Conservation (phyloP, 2,329 filamentous ascomycete genomes). For the Amesomyces nigricolor region DNA sequence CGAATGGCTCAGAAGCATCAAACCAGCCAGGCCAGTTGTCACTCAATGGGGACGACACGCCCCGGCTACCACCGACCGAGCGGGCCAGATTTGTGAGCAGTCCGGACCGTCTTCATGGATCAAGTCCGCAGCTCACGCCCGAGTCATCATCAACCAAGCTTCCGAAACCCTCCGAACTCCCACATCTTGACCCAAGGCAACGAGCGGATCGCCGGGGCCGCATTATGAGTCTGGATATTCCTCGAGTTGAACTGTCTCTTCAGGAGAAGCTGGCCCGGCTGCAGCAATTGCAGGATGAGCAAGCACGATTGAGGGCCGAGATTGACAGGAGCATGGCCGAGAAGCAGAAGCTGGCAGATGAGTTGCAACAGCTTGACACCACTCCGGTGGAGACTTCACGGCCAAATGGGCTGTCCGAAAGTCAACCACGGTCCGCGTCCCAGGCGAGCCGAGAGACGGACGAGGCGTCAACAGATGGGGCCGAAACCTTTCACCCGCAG, state of each 20-base stretch:
- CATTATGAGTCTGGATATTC: conserved; percentile 36
- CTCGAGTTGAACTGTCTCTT: conserved; percentile 35
- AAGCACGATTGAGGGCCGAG: conserved; percentile 45
- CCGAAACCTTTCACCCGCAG: conserved; percentile 2
- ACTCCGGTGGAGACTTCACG: conserved; percentile 30
- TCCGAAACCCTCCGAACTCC: conserved; percentile 25
- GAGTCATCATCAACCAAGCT: conserved; percentile 26
- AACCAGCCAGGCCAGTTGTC: conserved; percentile 28
- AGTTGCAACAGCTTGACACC: conserved; percentile 34
- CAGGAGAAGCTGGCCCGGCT: conserved; percentile 44
- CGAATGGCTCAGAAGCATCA: conserved; percentile 29
- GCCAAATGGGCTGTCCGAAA: background rate
- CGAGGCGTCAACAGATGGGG: conserved; percentile 18
- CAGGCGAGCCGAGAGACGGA: conserved; percentile 6
- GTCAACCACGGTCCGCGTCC: background rate
- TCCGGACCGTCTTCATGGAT: conserved; percentile 19
- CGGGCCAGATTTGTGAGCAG: conserved; percentile 22
- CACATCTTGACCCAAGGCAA: conserved; percentile 3
- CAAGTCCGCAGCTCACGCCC: conserved; percentile 25
- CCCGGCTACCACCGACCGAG: conserved; percentile 15
- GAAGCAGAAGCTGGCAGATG: conserved; percentile 30
- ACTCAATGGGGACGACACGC: conserved; percentile 16
- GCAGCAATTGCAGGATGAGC: conserved; percentile 41
- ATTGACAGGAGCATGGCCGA: conserved; percentile 34
- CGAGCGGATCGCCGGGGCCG: conserved; percentile 30